Evolutionary conservation across 768 basidiomycete genomes (phyloP), one percentile per base, ranked within the genome.

Genomic region (Leccinum arenicola): DNA sequence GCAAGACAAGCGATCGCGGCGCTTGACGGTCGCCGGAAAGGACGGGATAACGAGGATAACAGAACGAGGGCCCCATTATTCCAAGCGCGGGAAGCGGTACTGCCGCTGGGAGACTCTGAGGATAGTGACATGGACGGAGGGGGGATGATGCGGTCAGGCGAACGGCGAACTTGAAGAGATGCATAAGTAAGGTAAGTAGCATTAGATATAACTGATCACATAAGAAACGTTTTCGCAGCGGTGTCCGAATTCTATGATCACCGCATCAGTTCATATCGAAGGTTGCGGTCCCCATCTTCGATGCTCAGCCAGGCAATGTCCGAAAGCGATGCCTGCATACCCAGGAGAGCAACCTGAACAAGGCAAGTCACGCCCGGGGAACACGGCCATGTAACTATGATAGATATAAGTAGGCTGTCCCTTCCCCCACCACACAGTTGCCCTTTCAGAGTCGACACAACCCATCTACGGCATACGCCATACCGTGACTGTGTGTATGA

Each of bases 1-100:
- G 54, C 51, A 45, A 73, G 62, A 36, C 67, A 71, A 21, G 47
- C 51, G 8, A 61, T 33, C 17, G 29, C 35, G 8, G 47, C 35
- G 8, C 17, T 33, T 15, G 61, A 48, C 19, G 59, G 27, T n/a
- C 25, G 31, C 48, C 23, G 48, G 27, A 60, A 43, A n/a, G 31
- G 31, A 27, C 11, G 52, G 25, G 17, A 50, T 23, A 52, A 5
- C n/a, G 51, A 6, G 50, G 50, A 49, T 29, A 38, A 47, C 38
- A 50, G 51, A 15, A 40, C 11, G 6, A 45, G 11, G 51, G 31
- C n/a, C 10, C 23, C 17, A 27, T 12, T 19, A 47, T 52, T 9
- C 43, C 23, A 40, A 6, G 52, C 17, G 12, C 35, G 35, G 31
- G n/a, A 21, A n/a, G 52, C 19, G 27, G 45, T 19, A 19, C 8